Evolutionary conservation across 768 basidiomycete species (phyloP).

Genomic region (Naganishia friedmannii): DNA sequence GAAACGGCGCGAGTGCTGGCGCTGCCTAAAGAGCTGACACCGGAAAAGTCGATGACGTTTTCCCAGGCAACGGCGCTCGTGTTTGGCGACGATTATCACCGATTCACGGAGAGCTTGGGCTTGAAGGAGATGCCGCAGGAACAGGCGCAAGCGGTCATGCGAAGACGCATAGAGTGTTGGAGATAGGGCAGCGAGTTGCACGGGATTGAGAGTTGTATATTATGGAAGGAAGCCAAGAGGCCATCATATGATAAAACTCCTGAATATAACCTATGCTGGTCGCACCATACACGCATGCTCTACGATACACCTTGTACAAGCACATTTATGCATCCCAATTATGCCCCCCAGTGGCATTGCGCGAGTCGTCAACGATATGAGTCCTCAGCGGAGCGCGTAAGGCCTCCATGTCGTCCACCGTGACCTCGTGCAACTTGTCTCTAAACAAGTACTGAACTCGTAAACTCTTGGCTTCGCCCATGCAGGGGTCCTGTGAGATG

Average conservation of each 20-base stretch:
- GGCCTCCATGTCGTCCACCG: constrained; percentile 66
- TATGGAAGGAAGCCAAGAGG: not conserved
- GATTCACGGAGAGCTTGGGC: constrained; percentile 37
- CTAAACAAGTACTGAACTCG: constrained; percentile 74
- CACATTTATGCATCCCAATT: not conserved
- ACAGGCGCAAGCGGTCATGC: constrained; percentile 42
- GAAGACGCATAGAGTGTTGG: constrained; percentile 49
- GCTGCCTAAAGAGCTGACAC: constrained; percentile 44
- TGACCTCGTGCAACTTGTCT: constrained; percentile 70
- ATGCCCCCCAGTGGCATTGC: constrained; percentile 25
- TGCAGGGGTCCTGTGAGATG: constrained; percentile 64
- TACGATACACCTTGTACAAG: not conserved
- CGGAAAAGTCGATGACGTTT: constrained; percentile 35
- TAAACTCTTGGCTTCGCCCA: constrained; percentile 67
- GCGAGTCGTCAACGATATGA: constrained; percentile 27
- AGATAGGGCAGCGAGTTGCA: constrained; percentile 25
- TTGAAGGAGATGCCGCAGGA: constrained; percentile 34
- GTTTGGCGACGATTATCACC: constrained; percentile 35
- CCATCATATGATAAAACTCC: too few relatives aligned
- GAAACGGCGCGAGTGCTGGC: constrained; percentile 69
- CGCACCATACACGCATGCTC: not conserved
- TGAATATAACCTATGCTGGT: not conserved
- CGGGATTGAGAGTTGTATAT: not conserved
- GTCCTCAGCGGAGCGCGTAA: constrained; percentile 53
- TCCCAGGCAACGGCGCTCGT: constrained; percentile 46